phyloP scores from a whole-genome alignment of 192 early-diverging fungal genomes.

The Gryganskiella cystojenkinii region DNA sequence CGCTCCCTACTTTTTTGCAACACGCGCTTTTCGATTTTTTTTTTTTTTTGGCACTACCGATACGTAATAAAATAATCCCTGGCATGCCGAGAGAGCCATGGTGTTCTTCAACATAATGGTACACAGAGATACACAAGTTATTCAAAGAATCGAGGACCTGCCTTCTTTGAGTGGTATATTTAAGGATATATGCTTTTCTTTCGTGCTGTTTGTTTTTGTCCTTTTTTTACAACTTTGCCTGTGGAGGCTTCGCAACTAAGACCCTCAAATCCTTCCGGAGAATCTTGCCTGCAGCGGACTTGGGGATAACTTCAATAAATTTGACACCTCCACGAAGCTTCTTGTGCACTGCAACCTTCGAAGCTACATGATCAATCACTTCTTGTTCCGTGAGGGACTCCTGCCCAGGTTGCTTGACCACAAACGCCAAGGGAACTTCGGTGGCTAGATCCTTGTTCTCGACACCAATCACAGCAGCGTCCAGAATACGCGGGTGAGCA shows the following conservation, averaged over 20 bases:
- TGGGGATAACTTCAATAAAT: slow-evolving; percentile 79
- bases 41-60: slow-evolving; percentile 1
- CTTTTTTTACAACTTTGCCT: slow-evolving; percentile 35
- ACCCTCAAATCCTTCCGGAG: slow-evolving; percentile 76
- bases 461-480: slow-evolving; percentile 76
- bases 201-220: neutral
- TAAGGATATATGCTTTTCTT: neutral
- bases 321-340: slow-evolving; percentile 80
- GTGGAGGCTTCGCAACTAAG: neutral
- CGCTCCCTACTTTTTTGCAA: neutral
- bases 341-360: slow-evolving; percentile 78
- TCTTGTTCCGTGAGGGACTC: slow-evolving; percentile 55
- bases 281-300: slow-evolving; percentile 86
- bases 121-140: no score
- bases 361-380: slow-evolving; percentile 66
- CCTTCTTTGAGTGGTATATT: neutral
- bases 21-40: neutral
- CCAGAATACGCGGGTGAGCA: slow-evolving; percentile 74
- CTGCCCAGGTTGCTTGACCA: slow-evolving; percentile 65
- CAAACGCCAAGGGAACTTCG: slow-evolving; percentile 83
- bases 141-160: no score
- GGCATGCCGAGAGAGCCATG: neutral
- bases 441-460: slow-evolving; percentile 72
- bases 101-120: neutral
- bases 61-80: no score